Evolutionary conservation across 2,329 filamentous ascomycete species (phyloP).

Genomic region (Triangularia verruculosa): DNA sequence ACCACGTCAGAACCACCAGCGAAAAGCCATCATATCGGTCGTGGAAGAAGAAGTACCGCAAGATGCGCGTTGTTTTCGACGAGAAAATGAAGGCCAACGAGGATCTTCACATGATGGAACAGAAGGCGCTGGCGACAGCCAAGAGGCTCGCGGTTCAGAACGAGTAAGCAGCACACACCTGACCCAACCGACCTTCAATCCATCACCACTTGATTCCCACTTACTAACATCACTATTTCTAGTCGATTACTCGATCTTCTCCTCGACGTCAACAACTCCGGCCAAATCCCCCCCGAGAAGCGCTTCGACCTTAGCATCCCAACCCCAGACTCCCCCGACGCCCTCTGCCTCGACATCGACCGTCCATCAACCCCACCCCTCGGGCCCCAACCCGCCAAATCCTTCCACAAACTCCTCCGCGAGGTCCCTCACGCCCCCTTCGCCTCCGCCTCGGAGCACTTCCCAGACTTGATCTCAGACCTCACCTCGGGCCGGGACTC

Average conservation of each 20-base stretch:
- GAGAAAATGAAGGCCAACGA: conserved; percentile 77
- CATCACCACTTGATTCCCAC: conserved; percentile 10
- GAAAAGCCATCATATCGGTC: conserved; percentile 59
- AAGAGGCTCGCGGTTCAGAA: conserved; percentile 87
- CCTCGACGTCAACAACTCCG: conserved; percentile 81
- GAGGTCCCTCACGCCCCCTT: conserved; percentile 53
- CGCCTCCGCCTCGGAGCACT: conserved; percentile 57
- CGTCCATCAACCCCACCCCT: conserved; percentile 58
- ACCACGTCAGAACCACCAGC: conserved; percentile 36
- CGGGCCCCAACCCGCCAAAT: conserved; percentile 47
- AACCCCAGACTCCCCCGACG: conserved; percentile 49
- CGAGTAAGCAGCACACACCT: conserved; percentile 60
- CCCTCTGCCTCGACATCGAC: conserved; percentile 75
- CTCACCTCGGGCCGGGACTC: conserved; percentile 42
- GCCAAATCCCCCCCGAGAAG: conserved; percentile 71
- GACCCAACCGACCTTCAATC: neutral
- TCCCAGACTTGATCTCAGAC: conserved; percentile 54
- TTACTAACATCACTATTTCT: conserved; percentile 8
- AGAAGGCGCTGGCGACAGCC: conserved; percentile 74
- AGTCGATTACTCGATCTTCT: conserved; percentile 88
- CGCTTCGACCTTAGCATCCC: conserved; percentile 69
- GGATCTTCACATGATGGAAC: conserved; percentile 75
- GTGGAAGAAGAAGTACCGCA: conserved; percentile 92
- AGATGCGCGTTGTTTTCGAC: conserved; percentile 80
- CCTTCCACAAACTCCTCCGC: conserved; percentile 48